Evolutionary conservation across 768 basidiomycete species (phyloP).

Genomic region (Suillus ampliporus): DNA sequence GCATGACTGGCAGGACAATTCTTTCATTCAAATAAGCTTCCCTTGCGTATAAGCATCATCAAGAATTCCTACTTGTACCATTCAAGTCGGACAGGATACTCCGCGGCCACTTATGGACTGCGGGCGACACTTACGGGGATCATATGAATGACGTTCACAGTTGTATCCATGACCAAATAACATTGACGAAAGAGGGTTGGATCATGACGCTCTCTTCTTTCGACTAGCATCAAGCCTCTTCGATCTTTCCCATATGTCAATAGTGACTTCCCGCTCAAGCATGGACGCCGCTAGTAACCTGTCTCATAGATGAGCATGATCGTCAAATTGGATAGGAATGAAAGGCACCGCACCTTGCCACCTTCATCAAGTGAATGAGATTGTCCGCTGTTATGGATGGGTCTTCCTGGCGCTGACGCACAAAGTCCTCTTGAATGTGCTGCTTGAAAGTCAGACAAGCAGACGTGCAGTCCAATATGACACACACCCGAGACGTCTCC

Average conservation of each 20-base stretch:
- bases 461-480: slow-evolving; percentile 3
- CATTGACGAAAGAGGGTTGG: not conserved
- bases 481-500: slow-evolving; percentile 60
- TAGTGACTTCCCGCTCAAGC: slow-evolving; percentile 59
- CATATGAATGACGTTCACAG: not conserved
- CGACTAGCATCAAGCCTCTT: slow-evolving; percentile 63
- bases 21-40: too few relatives aligned
- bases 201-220: slow-evolving; percentile 21
- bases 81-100: not conserved
- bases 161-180: not conserved
- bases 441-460: slow-evolving; percentile 30
- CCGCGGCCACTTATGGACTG: not conserved
- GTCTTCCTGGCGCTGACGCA: slow-evolving; percentile 46
- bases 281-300: slow-evolving; percentile 70
- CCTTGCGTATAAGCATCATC: not conserved
- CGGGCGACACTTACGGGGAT: not conserved
- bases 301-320: slow-evolving; percentile 16
- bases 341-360: slow-evolving; percentile 62
- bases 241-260: slow-evolving; percentile 65
- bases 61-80: not conserved
- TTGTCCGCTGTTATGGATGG: slow-evolving; percentile 57
- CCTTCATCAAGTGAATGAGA: slow-evolving; percentile 67
- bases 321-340: slow-evolving; percentile 7
- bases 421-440: slow-evolving; percentile 83
- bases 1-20: slow-evolving; percentile 22